Percentiles rank a stretch among this genome's conserved stretches.
phyloP scores from a whole-genome alignment of 129 eudicot species.

The Flaveria linearis region DNA sequence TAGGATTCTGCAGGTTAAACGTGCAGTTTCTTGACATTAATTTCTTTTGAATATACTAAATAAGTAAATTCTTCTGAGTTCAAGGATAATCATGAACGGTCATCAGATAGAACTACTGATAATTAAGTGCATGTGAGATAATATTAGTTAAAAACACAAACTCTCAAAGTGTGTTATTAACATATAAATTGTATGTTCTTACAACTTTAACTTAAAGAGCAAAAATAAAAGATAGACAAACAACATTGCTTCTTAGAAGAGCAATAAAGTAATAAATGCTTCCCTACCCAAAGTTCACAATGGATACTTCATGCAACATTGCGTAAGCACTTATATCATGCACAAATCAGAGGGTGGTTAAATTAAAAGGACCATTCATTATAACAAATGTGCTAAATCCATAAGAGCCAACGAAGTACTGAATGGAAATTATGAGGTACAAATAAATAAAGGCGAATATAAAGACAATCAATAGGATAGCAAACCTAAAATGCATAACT shows the following conservation, averaged over 20 bases:
- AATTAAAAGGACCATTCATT: neutral
- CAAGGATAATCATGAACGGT: neutral
- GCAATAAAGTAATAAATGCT: neutral
- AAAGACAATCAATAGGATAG: neutral
- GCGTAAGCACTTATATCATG: neutral
- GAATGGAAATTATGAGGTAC: conserved; percentile 2
- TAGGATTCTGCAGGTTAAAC: neutral
- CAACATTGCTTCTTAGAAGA: neutral
- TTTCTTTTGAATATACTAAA: neutral
- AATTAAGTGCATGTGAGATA: neutral
- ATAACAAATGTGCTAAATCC: neutral
- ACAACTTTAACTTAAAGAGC: neutral
- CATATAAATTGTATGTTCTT: neutral
- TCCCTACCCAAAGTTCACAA: neutral
- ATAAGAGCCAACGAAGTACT: neutral
- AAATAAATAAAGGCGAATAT: neutral
- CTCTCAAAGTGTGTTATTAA: neutral
- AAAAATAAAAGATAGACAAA: neutral
- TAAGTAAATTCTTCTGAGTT: neutral
- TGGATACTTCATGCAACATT: neutral
- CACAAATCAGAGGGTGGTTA: neutral
- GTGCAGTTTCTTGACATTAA: neutral
- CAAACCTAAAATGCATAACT: conserved; percentile 5
- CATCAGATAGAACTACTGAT: neutral
- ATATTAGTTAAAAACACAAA: neutral